These are phyloP conservation scores for Tremella mesenterica DNA, from an alignment of 768 basidiomycete species.

Conservation along the genomic window DNA sequence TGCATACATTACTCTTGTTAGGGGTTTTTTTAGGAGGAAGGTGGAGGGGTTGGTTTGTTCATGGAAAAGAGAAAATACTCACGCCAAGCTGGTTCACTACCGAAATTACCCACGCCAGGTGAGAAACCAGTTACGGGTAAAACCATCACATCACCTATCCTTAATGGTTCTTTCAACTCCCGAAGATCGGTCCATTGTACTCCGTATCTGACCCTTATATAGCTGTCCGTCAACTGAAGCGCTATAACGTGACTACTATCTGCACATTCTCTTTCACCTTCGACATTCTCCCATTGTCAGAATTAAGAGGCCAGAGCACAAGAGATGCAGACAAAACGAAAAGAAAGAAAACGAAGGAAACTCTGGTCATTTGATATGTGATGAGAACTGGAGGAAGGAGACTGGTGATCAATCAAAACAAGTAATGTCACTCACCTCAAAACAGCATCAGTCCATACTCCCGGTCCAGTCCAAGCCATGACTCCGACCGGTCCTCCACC, in stretches of 20 bases:
- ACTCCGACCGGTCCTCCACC: conserved; percentile 43
- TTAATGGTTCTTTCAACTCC: conserved; percentile 33
- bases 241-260: no score
- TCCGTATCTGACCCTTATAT: conserved; percentile 43
- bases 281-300: no score
- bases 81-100: conserved; percentile 23
- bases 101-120: conserved; percentile 42
- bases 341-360: no score
- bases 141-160: conserved; percentile 45
- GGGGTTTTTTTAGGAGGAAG: not conserved
- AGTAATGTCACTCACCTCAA: conserved; percentile 28
- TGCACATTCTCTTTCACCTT: no score
- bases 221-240: conserved; percentile 10
- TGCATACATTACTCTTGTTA: not conserved
- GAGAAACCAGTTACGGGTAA: conserved; percentile 45
- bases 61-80: conserved; percentile 8
- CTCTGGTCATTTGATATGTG: no score
- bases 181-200: conserved; percentile 44
- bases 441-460: conserved; percentile 45
- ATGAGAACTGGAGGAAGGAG: no score
- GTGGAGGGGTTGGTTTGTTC: not conserved
- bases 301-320: no score
- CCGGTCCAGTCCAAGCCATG: conserved; percentile 48
- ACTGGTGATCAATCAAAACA: not conserved
- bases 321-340: no score